phyloP scores from a whole-genome alignment of 768 basidiomycete species.

The Suillus clintonianus region DNA sequence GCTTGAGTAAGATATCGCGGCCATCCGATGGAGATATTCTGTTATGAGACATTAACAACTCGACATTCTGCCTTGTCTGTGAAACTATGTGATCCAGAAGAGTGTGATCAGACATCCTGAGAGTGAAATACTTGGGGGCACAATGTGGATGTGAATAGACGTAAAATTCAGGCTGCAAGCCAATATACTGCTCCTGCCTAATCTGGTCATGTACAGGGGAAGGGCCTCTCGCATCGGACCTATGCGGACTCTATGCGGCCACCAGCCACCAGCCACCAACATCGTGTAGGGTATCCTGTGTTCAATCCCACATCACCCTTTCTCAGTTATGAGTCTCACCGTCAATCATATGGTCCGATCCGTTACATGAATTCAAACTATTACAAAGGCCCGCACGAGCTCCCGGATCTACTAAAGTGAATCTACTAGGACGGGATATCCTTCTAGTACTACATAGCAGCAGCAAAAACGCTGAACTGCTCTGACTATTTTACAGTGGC shows the following conservation, averaged over 20 bases:
- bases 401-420: background rate
- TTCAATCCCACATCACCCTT: background rate
- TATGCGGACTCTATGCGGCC: background rate
- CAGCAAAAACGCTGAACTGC: background rate
- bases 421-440: background rate
- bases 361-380: background rate
- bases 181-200: background rate
- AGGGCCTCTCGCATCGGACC: background rate
- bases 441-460: background rate
- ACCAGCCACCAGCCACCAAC: background rate
- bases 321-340: background rate
- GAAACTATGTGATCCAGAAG: constrained; percentile 41
- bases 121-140: background rate
- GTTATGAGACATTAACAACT: constrained; percentile 44
- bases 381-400: background rate
- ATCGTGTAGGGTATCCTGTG: background rate
- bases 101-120: constrained; percentile 23
- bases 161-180: background rate
- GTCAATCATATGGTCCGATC: background rate
- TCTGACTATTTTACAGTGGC: background rate
- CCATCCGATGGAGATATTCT: constrained; percentile 44
- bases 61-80: constrained; percentile 49
- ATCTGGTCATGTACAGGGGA: background rate
- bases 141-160: background rate
- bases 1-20: constrained; percentile 38